These are phyloP conservation scores for Termitomyces sp. DNA, from an alignment of 768 basidiomycete species.

Conservation along the genomic window DNA sequence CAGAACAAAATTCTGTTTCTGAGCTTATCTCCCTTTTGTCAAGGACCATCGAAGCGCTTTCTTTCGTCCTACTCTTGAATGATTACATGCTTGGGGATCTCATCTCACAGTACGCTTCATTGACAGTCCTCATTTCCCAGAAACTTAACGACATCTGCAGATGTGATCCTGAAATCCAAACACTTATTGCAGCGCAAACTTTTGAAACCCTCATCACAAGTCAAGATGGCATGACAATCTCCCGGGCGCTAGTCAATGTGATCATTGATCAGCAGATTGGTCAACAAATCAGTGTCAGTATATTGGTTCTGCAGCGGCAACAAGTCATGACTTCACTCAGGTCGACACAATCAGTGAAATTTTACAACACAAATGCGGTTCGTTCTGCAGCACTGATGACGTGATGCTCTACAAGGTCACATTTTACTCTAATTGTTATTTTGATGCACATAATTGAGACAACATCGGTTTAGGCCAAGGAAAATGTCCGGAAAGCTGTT, in stretches of 20 bases:
- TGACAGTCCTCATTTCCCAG: background rate
- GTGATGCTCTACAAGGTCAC: constrained; percentile 93
- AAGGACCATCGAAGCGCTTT: constrained; percentile 90
- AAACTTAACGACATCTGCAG: constrained; percentile 28
- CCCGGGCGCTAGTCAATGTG: constrained; percentile 87
- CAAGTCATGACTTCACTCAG: constrained; percentile 33
- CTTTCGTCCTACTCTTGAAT: constrained; percentile 86
- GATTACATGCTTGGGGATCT: constrained; percentile 89
- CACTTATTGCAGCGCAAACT: constrained; percentile 61
- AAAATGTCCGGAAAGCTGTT: constrained; percentile 87
- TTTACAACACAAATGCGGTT: constrained; percentile 90
- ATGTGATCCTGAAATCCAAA: constrained; percentile 70
- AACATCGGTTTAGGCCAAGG: constrained; percentile 63
- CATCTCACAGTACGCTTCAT: constrained; percentile 60
- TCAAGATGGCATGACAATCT: constrained; percentile 81
- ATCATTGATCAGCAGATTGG: constrained; percentile 98
- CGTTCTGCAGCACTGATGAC: constrained; percentile 97
- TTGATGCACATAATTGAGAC: background rate
- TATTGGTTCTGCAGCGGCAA: background rate
- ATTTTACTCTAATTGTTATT: constrained; percentile 5
- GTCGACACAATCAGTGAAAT: constrained; percentile 97
- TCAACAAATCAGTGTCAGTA: constrained; percentile 86
- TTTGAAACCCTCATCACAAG: constrained; percentile 87
- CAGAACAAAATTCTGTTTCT: constrained; percentile 78
- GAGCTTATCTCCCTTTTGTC: constrained; percentile 70